Evolutionary conservation across 2,329 filamentous ascomycete genomes (phyloP).

Genomic region (Colletotrichum spinosum): DNA sequence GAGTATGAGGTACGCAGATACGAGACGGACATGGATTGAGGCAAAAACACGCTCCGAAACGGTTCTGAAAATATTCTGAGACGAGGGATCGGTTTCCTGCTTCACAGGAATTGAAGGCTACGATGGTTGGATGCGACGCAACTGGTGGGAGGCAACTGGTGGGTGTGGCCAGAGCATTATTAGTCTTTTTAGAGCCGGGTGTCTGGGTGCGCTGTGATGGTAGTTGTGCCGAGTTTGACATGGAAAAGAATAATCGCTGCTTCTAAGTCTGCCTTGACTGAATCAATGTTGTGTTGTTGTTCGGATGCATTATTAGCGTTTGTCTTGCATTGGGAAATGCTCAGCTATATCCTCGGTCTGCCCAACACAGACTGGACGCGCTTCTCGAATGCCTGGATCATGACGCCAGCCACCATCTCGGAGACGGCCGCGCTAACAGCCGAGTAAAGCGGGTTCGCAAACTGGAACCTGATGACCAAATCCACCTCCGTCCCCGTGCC

Average conservation of each 20-base stretch:
- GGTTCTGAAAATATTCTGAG: no score
- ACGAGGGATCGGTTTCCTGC: not conserved
- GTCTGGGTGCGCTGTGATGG: conserved; percentile 5
- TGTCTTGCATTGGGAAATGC: no score
- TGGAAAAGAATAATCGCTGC: conserved; percentile 2
- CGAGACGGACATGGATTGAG: not conserved
- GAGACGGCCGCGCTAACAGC: conserved; percentile 84
- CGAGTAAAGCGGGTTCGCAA: conserved; percentile 89
- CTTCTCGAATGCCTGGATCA: conserved; percentile 94
- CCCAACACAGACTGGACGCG: conserved; percentile 73
- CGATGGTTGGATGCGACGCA: not conserved
- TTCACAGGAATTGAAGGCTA: conserved; percentile 22
- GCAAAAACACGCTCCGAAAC: no score
- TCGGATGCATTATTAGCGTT: not conserved
- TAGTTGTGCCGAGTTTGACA: conserved; percentile 11
- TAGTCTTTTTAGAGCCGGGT: not conserved
- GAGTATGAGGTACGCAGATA: conserved; percentile 37
- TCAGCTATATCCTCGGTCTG: conserved; percentile 12
- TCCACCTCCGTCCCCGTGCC: conserved; percentile 73
- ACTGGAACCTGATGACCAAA: conserved; percentile 83
- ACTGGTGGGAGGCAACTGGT: no score
- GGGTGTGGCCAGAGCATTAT: no score
- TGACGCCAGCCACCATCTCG: conserved; percentile 84
- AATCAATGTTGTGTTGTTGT: conserved; percentile 6
- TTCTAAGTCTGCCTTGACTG: not conserved